phyloP scores from a whole-genome alignment of 2,329 filamentous ascomycete genomes.

The Dryadomyces quercus-mongolicae region DNA sequence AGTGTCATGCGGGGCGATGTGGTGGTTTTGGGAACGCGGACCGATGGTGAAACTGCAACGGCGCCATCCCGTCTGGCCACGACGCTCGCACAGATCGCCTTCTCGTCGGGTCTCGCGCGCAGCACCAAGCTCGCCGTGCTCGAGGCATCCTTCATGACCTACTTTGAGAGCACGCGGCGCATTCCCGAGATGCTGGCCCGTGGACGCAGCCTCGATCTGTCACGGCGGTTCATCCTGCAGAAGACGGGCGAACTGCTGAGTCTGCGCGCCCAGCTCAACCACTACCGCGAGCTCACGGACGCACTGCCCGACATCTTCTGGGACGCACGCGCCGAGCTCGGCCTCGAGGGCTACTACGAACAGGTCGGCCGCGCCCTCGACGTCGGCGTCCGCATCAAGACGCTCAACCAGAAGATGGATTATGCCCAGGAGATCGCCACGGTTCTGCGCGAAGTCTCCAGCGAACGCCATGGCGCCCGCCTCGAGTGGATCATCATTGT shows the following conservation, averaged over 20 bases:
- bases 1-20: conserved; percentile 78
- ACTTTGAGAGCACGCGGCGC: conserved; percentile 74
- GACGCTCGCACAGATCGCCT: conserved; percentile 87
- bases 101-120: conserved; percentile 84
- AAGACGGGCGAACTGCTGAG: conserved; percentile 89
- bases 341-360: conserved; percentile 89
- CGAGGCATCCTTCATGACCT: conserved; percentile 68
- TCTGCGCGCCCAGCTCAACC: conserved; percentile 83
- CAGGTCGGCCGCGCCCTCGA: conserved; percentile 84
- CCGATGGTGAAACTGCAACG: conserved; percentile 21
- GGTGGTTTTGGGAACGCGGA: conserved; percentile 74
- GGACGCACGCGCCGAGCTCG: conserved; percentile 81
- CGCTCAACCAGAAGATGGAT: conserved; percentile 93
- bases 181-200: conserved; percentile 68
- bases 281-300: conserved; percentile 94
- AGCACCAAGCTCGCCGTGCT: conserved; percentile 90
- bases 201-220: conserved; percentile 33
- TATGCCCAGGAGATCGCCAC: conserved; percentile 92
- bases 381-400: conserved; percentile 80
- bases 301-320: conserved; percentile 93
- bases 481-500: conserved; percentile 95
- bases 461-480: conserved; percentile 77
- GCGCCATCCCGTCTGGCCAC: conserved; percentile 37
- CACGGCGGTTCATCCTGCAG: conserved; percentile 70
- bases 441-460: conserved; percentile 76